These are phyloP conservation scores for Monascus purpureus DNA, from an alignment of 495 filamentous ascomycete species.

Conservation along the genomic window DNA sequence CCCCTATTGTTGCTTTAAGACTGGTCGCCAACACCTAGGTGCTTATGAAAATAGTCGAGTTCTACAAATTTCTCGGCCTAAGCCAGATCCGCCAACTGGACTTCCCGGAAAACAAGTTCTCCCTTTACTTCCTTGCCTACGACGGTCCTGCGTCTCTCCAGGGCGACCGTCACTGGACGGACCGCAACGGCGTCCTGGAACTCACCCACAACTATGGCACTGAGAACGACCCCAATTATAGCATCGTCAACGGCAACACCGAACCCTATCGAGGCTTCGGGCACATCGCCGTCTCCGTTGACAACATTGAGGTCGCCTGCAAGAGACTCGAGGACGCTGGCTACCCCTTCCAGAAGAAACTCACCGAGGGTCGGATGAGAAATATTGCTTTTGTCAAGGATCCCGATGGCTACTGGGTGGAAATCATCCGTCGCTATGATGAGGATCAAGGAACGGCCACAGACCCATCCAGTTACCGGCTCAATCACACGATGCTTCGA, in stretches of 20 bases:
- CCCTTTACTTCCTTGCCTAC: conserved; percentile 45
- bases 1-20: neutral
- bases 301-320: conserved; percentile 84
- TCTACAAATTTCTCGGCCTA: conserved; percentile 89
- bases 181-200: conserved; percentile 82
- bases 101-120: conserved; percentile 71
- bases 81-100: conserved; percentile 64
- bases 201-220: conserved; percentile 97
- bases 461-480: conserved; percentile 37
- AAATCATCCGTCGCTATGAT: conserved; percentile 44
- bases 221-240: conserved; percentile 71
- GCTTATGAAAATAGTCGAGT: conserved; percentile 46
- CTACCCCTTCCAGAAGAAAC: conserved; percentile 86
- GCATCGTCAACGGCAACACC: conserved; percentile 74
- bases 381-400: conserved; percentile 87
- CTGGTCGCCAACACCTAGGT: neutral
- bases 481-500: conserved; percentile 75
- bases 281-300: conserved; percentile 75
- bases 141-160: conserved; percentile 62
- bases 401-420: conserved; percentile 88
- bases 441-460: conserved; percentile 39
- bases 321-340: conserved; percentile 76
- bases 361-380: conserved; percentile 76
- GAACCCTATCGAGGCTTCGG: conserved; percentile 83
- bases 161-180: conserved; percentile 62